Evolutionary conservation across 2,329 filamentous ascomycete genomes (phyloP).

Genomic region (Aspergillus sp.): DNA sequence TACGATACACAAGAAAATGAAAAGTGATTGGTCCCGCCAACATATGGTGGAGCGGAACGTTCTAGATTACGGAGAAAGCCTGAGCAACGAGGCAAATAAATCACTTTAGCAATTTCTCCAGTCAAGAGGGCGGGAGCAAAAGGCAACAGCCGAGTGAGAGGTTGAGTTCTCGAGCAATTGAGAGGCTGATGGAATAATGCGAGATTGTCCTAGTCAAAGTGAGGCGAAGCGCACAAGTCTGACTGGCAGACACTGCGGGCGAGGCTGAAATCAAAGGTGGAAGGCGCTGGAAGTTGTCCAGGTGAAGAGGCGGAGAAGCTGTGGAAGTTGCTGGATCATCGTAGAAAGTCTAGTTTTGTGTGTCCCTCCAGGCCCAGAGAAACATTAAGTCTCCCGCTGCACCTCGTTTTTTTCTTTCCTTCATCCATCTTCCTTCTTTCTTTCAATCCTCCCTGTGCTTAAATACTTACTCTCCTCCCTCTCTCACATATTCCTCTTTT

Average conservation of each 20-base stretch:
- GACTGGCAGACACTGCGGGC: constrained; percentile 4
- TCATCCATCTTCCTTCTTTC: constrained; percentile 26
- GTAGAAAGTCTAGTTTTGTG: constrained; percentile 36
- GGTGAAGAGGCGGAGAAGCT: constrained; percentile 16
- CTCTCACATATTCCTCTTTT: constrained; percentile 11
- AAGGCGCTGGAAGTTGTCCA: constrained; percentile 21
- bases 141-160: neutral
- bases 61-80: constrained; percentile 32
- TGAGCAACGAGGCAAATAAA: constrained; percentile 20
- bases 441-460: constrained; percentile 16
- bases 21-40: constrained; percentile 22
- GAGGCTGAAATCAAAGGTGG: constrained; percentile 16
- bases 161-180: neutral
- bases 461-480: constrained; percentile 10
- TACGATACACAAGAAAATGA: constrained; percentile 4
- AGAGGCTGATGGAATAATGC: neutral
- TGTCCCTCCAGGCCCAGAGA: constrained; percentile 22
- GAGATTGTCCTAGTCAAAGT: neutral
- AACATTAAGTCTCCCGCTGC: constrained; percentile 34
- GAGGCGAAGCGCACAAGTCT: neutral
- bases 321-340: constrained; percentile 47
- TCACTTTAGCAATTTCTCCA: neutral
- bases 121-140: neutral
- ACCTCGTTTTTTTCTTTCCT: constrained; percentile 22
- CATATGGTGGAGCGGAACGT: constrained; percentile 35